Percentiles rank a stretch among this genome's conserved stretches.
phyloP scores from a whole-genome alignment of 1,139 yeast genomes.

The Groenewaldozyma sp. region DNA sequence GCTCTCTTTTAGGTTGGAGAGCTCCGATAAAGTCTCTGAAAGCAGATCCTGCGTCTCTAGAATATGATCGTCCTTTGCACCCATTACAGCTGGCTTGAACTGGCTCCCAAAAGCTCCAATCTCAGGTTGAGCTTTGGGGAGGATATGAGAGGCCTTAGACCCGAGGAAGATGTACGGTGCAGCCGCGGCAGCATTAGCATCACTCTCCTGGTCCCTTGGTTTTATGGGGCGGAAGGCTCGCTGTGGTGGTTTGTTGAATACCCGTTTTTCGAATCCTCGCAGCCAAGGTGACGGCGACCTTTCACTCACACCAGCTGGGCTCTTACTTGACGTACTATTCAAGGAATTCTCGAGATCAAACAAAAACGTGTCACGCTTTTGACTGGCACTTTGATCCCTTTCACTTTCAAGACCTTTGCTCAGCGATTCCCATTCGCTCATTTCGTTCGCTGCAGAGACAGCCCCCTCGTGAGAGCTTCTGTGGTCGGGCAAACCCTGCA shows the following conservation, averaged over 20 bases:
- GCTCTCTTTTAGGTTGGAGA: background rate
- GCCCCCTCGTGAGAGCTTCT: no score
- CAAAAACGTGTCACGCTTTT: no score
- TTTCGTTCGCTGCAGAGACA: background rate
- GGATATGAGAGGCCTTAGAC: constrained; percentile 20
- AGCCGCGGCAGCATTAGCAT: no score
- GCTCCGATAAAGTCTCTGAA: constrained; percentile 1
- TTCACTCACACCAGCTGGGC: no score
- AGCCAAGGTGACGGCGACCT: no score
- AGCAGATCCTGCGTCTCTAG: constrained; percentile 21
- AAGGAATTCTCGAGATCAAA: no score
- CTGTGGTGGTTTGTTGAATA: no score
- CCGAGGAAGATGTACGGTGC: constrained; percentile 21
- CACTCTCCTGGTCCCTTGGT: no score
- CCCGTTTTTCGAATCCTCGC: no score
- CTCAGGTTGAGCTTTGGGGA: constrained; percentile 17
- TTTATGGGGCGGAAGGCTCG: no score
- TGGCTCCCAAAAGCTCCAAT: background rate
- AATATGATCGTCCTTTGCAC: constrained; percentile 35
- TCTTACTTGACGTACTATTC: no score
- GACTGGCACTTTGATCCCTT: no score
- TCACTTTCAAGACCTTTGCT: constrained; percentile 1
- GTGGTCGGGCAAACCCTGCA: background rate
- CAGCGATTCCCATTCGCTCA: constrained; percentile 1
- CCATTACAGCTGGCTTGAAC: constrained; percentile 21